Evolutionary conservation across 495 filamentous ascomycete genomes (phyloP), one percentile per base, ranked within the genome.

Genomic region (Sphaerosporella brunnea): DNA sequence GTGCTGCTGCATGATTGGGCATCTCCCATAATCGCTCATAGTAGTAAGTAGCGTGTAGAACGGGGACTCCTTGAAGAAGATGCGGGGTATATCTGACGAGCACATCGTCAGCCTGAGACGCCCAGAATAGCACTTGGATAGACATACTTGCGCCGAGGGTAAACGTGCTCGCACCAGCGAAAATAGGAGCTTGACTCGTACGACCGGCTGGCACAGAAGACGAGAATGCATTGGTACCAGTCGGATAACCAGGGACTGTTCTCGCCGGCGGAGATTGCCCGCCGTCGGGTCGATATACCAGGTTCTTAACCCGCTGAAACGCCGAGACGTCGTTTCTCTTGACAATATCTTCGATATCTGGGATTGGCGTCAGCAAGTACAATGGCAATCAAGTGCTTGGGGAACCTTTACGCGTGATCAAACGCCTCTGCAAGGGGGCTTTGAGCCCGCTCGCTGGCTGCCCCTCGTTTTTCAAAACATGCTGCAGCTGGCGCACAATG

Each of bases 401-500:
- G n/a, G n/a, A n/a, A n/a, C n/a, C n/a, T n/a, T 62, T 67, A 95
- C 90, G 73, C 23, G 72, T 60, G 50, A 78, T 75, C 39, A 95
- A 78, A 50, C 87, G 78, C 21, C 64, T 62, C 62, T 93, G 85
- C 35, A 96, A 65, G 16, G 78, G 69, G 23, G 74, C 69, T 65
- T 97, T 97, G 50, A 84, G 75, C 7, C 90, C 90, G 23, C 74
- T 80, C 32, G 82, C 77, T 26, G 70, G 66, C 15, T 88, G 69
- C 23, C 74, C 71, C 60, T 88, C 79, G 47, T 66, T 65, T 34
- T 71, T 73, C 54, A 86, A 74, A 53, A 95, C 79, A 13, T 66
- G 62, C 50, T 84, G 82, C 32, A 97, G 73, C 43, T 80, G 72
- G 32, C 53, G 52, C 42, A 60, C 57, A 34, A 59, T 59, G 37